Evolutionary conservation across 768 basidiomycete genomes (phyloP), one percentile per base, ranked within the genome.

Genomic region (Crucibulum laeve): DNA sequence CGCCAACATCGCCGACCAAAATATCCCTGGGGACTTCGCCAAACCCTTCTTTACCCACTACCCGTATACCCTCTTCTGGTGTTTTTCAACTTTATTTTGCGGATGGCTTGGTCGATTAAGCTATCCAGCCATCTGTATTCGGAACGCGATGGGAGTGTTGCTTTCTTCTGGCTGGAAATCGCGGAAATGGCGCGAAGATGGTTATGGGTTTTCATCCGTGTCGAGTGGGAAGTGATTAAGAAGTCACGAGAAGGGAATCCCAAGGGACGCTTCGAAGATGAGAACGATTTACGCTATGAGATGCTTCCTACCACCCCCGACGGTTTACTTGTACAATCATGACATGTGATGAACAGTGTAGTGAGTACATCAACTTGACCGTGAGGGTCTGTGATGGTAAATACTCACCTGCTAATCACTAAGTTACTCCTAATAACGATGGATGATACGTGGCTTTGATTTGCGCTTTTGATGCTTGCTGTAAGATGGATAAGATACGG

Each of bases 171-270:
- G 73, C 77, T 98, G 41, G 93, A 99, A 64, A 74, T 88, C 33
- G 81, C 93, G 24, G 96, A 98, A 65, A 66, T 99, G 23, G 58
- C 91, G 25, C 73, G 96, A 50, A 67, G 96, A 54, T 99, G 96
- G 96, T 77, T 97, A 70, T 99, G 96, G 96, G 92, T 96, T 21
- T 98, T 96, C 64, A 64, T 98, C 49, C 80, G 96, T 26, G 80
- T 98, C 32, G 96, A 99, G 65, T 99, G 95, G 96, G 95, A 98
- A 66, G 76, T 84, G 6, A 79, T 91, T 39, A 90, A 80, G 64
- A 72, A 67, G 53, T 53, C 58, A 24, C 60, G 61, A 32, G 68
- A 69, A 30, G 60, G 54, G 37, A 40, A 47, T 44, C 41, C 54
- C 44, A 63, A 58, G 44, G 46, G 44, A 19, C 57, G 49, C 25